phyloP scores from a whole-genome alignment of 768 basidiomycete species.

The Psilocybe tampanensis region DNA sequence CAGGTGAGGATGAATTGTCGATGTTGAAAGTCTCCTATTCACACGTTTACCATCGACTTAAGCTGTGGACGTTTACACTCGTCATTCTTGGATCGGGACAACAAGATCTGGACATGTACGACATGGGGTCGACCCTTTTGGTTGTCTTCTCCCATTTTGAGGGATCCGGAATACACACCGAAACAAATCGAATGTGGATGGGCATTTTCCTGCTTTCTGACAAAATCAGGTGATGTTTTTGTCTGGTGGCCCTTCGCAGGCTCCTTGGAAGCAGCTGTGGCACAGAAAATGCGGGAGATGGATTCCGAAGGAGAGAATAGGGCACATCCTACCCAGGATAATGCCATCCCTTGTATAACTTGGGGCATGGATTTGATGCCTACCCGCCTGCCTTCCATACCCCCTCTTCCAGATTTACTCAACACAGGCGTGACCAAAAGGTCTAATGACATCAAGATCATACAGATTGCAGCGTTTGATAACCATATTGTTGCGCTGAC shows the following conservation, averaged over 20 bases:
- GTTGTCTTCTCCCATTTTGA: slow-evolving; percentile 50
- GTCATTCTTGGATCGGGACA: slow-evolving; percentile 58
- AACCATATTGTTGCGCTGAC: slow-evolving; percentile 78
- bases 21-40: slow-evolving; percentile 2
- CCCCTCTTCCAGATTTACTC: slow-evolving; percentile 55
- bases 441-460: slow-evolving; percentile 43
- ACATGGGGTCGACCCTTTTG: slow-evolving; percentile 81
- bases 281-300: slow-evolving; percentile 44
- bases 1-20: slow-evolving; percentile 47
- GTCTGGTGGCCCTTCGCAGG: slow-evolving; percentile 74
- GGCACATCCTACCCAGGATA: slow-evolving; percentile 35
- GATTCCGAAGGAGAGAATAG: slow-evolving; percentile 41
- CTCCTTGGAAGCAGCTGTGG: slow-evolving; percentile 37
- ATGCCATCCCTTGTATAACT: slow-evolving; percentile 58
- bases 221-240: slow-evolving; percentile 68
- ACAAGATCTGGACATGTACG: slow-evolving; percentile 72
- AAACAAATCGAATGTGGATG: slow-evolving; percentile 81
- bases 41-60: slow-evolving; percentile 4
- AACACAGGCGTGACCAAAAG: slow-evolving; percentile 26
- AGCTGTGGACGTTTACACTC: slow-evolving; percentile 83
- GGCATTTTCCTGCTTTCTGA: slow-evolving; percentile 76
- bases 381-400: slow-evolving; percentile 58
- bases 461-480: slow-evolving; percentile 83
- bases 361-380: slow-evolving; percentile 64
- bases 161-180: slow-evolving; percentile 43